These are phyloP conservation scores for Cercospora janseana DNA, from an alignment of 2,329 filamentous ascomycete genomes.

Conservation along the genomic window DNA sequence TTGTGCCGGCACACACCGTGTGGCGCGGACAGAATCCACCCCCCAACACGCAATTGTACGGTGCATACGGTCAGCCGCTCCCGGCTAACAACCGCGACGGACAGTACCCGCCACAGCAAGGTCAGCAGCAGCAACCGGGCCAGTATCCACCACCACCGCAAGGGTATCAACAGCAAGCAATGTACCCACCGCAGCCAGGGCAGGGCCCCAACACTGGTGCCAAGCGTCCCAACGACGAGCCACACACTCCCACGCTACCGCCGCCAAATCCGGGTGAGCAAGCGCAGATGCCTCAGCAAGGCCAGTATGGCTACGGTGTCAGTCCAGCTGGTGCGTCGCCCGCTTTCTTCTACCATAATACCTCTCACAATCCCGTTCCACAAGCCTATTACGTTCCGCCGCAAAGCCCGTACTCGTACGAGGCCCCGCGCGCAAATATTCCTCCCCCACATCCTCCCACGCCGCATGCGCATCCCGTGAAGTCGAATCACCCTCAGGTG, in stretches of 20 bases:
- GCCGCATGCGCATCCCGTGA: conserved; percentile 41
- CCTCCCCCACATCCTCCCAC: conserved; percentile 43
- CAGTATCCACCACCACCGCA: conserved; percentile 43
- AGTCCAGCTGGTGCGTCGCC: conserved; percentile 46
- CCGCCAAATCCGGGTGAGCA: conserved; percentile 48
- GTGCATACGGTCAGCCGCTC: conserved; percentile 52
- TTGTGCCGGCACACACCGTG: conserved; percentile 69
- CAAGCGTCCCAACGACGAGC: conserved; percentile 50
- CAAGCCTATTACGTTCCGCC: conserved; percentile 44
- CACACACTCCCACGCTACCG: conserved; percentile 51
- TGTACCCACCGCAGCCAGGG: conserved; percentile 35
- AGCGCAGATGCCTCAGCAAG: conserved; percentile 38
- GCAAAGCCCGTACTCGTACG: conserved; percentile 44
- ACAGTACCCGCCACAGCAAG: conserved; percentile 36
- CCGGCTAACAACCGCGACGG: conserved; percentile 37
- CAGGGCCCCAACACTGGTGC: conserved; percentile 26
- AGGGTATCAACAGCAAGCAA: conserved; percentile 46
- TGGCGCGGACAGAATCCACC: conserved; percentile 51
- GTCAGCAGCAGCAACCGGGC: conserved; percentile 32
- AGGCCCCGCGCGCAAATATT: conserved; percentile 40
- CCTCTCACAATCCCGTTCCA: conserved; percentile 40
- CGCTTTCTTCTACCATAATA: conserved; percentile 41
- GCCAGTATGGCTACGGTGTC: conserved; percentile 45
- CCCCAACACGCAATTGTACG: conserved; percentile 47
- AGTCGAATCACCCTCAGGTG: conserved; percentile 26